A percentile compares a stretch with the other conserved stretches of the same genome.
phyloP scores from a whole-genome alignment of 306 rosid genomes.

The Vigna nakashimae region DNA sequence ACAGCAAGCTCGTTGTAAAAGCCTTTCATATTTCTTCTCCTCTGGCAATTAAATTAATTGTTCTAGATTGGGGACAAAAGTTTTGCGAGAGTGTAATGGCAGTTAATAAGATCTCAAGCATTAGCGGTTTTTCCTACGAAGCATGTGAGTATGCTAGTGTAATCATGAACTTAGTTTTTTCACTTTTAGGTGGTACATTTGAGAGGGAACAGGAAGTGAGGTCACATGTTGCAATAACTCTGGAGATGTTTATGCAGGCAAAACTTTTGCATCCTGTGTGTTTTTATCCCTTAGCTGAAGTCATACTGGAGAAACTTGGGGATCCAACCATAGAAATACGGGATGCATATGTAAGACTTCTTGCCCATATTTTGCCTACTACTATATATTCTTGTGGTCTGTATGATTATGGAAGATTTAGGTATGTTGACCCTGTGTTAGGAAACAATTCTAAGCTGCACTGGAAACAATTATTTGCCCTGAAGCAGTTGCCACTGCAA shows the following conservation, averaged over 20 bases:
- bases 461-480: constrained; percentile 87
- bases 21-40: constrained; percentile 80
- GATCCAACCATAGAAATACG: constrained; percentile 80
- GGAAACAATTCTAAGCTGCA: constrained; percentile 70
- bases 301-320: constrained; percentile 85
- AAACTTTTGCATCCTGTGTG: constrained; percentile 76
- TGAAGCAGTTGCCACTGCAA: constrained; percentile 86
- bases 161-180: constrained; percentile 64
- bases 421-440: constrained; percentile 54
- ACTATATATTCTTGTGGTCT: constrained; percentile 83
- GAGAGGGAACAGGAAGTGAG: constrained; percentile 90
- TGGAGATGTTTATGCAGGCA: constrained; percentile 86
- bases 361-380: constrained; percentile 77
- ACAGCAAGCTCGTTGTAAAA: constrained; percentile 60
- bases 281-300: constrained; percentile 76
- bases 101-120: constrained; percentile 50
- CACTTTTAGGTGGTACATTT: constrained; percentile 73
- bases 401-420: constrained; percentile 64
- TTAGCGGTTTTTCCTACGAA: constrained; percentile 53
- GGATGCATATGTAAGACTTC: constrained; percentile 67
- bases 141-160: constrained; percentile 57
- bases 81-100: constrained; percentile 76
- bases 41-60: constrained; percentile 73
- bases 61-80: constrained; percentile 73
- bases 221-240: constrained; percentile 70